Conservation (phyloP, 192 early-diverging fungal species). For the Diversispora epigaea region DNA sequence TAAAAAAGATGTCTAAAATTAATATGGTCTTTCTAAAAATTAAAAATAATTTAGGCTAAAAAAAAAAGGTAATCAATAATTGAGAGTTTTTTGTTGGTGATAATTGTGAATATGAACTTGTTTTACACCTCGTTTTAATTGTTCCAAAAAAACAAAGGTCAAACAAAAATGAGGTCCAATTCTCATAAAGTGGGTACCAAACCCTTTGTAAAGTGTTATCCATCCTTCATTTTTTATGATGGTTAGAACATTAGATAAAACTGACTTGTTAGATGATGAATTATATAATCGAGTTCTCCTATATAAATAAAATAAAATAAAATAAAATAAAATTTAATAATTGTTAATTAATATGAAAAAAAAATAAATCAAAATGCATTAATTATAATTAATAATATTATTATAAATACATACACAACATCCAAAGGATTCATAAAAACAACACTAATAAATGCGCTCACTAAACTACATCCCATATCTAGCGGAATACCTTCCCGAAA, state of each 20-base stretch:
- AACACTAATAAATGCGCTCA: constrained; percentile 57
- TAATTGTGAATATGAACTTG: neutral
- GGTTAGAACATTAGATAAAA: constrained; percentile 48
- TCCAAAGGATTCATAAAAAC: constrained; percentile 53
- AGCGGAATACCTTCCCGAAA: constrained; percentile 62
- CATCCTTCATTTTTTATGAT: constrained; percentile 60
- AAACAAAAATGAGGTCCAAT: constrained; percentile 79
- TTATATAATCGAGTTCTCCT: constrained; percentile 75
- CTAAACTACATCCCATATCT: constrained; percentile 68
- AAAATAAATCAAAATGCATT: neutral
- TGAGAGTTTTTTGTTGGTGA: neutral
- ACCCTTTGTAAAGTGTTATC: constrained; percentile 70
- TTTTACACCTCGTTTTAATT: constrained; percentile 42
- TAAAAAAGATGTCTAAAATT: too few relatives aligned
- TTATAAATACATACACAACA: constrained; percentile 44
- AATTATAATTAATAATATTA: neutral
- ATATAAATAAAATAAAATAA: constrained; percentile 9
- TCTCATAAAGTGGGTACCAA: constrained; percentile 70
- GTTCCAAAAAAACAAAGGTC: constrained; percentile 72
- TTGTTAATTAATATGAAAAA: neutral
- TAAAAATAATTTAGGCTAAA: too few relatives aligned
- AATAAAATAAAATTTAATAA: neutral
- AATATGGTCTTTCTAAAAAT: too few relatives aligned
- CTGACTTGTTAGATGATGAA: constrained; percentile 56
- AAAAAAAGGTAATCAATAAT: too few relatives aligned